Percentiles rank a stretch among this genome's conserved stretches.
These are phyloP conservation scores for Emergomyces pasteurianus DNA, from an alignment of 2,329 filamentous ascomycete genomes.

Conservation along the genomic window DNA sequence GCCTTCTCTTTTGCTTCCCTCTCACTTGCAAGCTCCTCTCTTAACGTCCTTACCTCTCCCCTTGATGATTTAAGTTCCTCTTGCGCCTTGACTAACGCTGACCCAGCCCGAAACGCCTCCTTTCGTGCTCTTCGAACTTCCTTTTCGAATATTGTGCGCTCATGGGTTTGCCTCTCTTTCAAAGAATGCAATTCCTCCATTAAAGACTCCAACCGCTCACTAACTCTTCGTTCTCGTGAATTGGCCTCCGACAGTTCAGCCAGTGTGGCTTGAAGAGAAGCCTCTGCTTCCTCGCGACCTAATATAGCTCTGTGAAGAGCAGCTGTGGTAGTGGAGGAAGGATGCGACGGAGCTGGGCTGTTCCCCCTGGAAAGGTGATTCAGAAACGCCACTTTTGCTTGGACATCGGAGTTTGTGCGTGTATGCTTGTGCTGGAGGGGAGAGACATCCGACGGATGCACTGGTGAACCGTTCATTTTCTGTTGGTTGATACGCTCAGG, in stretches of 20 bases:
- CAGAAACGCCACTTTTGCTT: conserved; percentile 37
- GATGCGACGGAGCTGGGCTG: conserved; percentile 17
- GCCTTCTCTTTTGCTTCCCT: conserved; percentile 35
- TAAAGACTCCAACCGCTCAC: conserved; percentile 33
- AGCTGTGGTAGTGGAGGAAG: conserved; percentile 29
- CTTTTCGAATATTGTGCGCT: conserved; percentile 42
- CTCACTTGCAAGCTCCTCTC: conserved; percentile 41
- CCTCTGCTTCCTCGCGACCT: conserved; percentile 36
- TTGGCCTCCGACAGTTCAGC: conserved; percentile 31
- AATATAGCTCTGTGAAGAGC: conserved; percentile 34
- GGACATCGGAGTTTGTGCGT: conserved; percentile 32
- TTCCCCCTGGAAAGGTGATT: conserved; percentile 26
- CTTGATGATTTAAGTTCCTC: conserved; percentile 36
- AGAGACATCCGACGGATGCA: conserved; percentile 24
- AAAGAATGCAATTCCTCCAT: conserved; percentile 41
- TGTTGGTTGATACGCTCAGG: conserved; percentile 40
- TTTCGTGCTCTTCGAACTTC: conserved; percentile 45
- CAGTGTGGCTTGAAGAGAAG: conserved; percentile 22
- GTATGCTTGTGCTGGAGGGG: conserved; percentile 26
- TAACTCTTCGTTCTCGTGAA: conserved; percentile 32
- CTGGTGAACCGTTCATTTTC: conserved; percentile 28
- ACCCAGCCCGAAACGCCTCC: conserved; percentile 46
- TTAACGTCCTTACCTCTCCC: conserved; percentile 37
- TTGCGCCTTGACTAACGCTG: conserved; percentile 42
- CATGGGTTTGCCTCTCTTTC: conserved; percentile 39